A percentile compares a stretch with the other conserved stretches of the same genome.
Conservation (phyloP, 108 stramenopile genomes). For the Nannochloropsis salina region DNA sequence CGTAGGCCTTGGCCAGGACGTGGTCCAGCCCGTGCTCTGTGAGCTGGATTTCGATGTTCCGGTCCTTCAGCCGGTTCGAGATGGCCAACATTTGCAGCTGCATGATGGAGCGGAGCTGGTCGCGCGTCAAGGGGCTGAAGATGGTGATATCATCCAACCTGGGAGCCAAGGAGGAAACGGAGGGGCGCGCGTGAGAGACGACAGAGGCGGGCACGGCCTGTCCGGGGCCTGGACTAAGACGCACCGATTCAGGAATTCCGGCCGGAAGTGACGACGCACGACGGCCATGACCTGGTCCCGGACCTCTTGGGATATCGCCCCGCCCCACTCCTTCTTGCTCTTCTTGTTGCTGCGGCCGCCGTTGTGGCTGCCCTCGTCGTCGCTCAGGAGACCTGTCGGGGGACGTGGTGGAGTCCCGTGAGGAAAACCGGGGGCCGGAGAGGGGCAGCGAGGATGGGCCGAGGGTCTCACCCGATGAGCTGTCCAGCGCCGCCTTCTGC, state of each 20-base stretch:
- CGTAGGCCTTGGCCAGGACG: constrained; percentile 33
- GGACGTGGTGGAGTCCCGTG: too few relatives aligned
- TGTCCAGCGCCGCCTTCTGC: constrained; percentile 20
- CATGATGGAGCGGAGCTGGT: constrained; percentile 25
- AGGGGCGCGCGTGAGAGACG: neutral
- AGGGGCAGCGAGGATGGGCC: too few relatives aligned
- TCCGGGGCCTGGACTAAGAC: constrained; percentile 45
- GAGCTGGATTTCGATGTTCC: constrained; percentile 26
- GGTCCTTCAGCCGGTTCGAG: constrained; percentile 20
- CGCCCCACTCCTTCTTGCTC: neutral
- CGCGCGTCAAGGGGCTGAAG: constrained; percentile 16
- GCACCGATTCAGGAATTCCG: constrained; percentile 91
- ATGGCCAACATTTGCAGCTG: constrained; percentile 24
- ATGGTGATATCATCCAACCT: constrained; percentile 32
- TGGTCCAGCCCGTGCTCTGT: constrained; percentile 21
- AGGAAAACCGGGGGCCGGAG: too few relatives aligned
- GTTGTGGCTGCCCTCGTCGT: neutral
- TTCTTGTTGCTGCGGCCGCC: neutral
- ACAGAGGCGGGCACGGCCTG: too few relatives aligned
- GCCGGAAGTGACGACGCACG: constrained; percentile 59
- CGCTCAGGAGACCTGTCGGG: neutral
- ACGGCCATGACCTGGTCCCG: constrained; percentile 52
- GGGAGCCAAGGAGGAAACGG: constrained; percentile 16
- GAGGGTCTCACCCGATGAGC: neutral
- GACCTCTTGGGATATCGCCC: neutral